Percentiles rank a stretch among this genome's conserved stretches.
These are phyloP conservation scores for Phoma herbarum DNA, from an alignment of 2,329 filamentous ascomycete genomes.

Conservation along the genomic window DNA sequence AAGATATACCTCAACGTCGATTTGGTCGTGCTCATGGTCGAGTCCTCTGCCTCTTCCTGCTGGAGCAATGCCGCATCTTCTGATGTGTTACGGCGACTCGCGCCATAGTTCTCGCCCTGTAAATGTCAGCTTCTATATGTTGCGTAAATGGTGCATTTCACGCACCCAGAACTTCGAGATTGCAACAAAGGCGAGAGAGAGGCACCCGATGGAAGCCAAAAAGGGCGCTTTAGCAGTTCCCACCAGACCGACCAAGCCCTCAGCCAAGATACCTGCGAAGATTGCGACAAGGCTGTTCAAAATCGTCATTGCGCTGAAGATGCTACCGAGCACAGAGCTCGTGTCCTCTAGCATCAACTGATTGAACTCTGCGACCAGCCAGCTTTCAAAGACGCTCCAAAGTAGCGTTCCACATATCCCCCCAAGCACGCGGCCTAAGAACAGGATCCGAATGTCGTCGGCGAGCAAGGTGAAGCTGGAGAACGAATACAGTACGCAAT, in stretches of 20 bases:
- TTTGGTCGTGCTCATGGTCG: slow-evolving; percentile 25
- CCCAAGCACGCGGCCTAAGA: slow-evolving; percentile 63
- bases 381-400: slow-evolving; percentile 68
- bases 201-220: slow-evolving; percentile 56
- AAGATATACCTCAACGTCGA: slow-evolving; percentile 38
- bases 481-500: slow-evolving; percentile 63
- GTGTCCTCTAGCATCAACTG: slow-evolving; percentile 55
- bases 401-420: slow-evolving; percentile 66
- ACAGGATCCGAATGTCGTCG: slow-evolving; percentile 57
- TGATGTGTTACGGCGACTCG: slow-evolving; percentile 25
- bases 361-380: slow-evolving; percentile 68
- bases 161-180: slow-evolving; percentile 62
- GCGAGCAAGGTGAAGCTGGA: slow-evolving; percentile 64
- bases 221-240: slow-evolving; percentile 63
- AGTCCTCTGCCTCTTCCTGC: slow-evolving; percentile 35
- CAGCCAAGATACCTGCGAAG: slow-evolving; percentile 61
- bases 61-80: slow-evolving; percentile 38
- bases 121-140: slow-evolving; percentile 12
- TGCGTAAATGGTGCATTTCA: slow-evolving; percentile 28
- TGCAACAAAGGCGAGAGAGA: slow-evolving; percentile 56
- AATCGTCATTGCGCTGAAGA: slow-evolving; percentile 66
- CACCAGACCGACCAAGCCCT: slow-evolving; percentile 59
- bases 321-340: slow-evolving; percentile 55
- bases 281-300: slow-evolving; percentile 60
- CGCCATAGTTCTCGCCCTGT: slow-evolving; percentile 62